These are phyloP conservation scores for Linnemannia exigua DNA, from an alignment of 192 early-diverging fungal species.

Conservation along the genomic window DNA sequence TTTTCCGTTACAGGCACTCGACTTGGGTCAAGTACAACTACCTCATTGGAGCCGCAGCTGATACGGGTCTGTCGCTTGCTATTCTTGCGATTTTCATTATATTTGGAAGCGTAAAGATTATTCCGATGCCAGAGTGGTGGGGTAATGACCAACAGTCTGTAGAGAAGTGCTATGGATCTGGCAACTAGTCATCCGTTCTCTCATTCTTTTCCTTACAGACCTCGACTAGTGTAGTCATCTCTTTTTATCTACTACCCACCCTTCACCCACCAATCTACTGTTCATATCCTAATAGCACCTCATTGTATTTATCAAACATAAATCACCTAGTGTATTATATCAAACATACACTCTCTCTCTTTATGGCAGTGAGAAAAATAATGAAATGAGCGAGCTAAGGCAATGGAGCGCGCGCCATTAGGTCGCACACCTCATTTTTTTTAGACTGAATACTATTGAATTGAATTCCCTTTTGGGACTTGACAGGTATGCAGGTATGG, in stretches of 20 bases:
- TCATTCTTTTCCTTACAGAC: not conserved
- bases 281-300: not conserved
- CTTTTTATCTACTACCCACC: not conserved
- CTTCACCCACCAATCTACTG: not conserved
- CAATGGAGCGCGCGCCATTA: too few relatives aligned
- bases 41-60: constrained; percentile 50
- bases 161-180: constrained; percentile 52
- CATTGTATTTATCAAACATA: not conserved
- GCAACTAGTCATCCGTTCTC: not conserved
- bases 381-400: too few relatives aligned
- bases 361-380: too few relatives aligned
- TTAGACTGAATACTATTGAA: too few relatives aligned
- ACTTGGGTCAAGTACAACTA: constrained; percentile 63
- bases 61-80: constrained; percentile 51
- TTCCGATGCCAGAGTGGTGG: constrained; percentile 52
- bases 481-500: too few relatives aligned
- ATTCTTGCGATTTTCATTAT: constrained; percentile 50
- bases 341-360: too few relatives aligned
- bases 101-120: constrained; percentile 54
- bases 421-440: too few relatives aligned
- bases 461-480: too few relatives aligned
- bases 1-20: constrained; percentile 57
- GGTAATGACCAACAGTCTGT: constrained; percentile 44
- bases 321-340: too few relatives aligned
- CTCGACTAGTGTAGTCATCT: constrained; percentile 1